Evolutionary conservation across 805 yeast genomes (phyloP).

Genomic region (Allodekkera sacchari): DNA sequence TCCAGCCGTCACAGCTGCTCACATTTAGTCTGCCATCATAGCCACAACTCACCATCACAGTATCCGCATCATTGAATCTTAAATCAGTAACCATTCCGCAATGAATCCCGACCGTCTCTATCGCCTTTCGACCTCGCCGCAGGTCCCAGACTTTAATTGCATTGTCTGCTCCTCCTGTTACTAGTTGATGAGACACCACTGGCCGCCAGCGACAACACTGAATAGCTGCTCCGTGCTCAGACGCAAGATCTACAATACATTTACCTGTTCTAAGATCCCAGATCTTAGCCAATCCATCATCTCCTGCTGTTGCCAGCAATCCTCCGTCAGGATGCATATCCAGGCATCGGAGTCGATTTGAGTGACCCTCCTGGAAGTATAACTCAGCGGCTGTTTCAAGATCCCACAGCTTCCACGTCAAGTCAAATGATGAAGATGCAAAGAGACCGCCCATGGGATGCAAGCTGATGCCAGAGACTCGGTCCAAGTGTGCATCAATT

Average conservation of each 20-base stretch:
- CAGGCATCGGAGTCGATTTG: conserved; percentile 57
- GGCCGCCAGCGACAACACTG: conserved; percentile 63
- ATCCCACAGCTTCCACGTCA: conserved; percentile 90
- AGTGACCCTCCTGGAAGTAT: conserved; percentile 78
- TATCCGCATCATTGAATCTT: conserved; percentile 35
- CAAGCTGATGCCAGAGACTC: conserved; percentile 53
- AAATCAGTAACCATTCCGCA: conserved; percentile 62
- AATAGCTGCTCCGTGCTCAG: conserved; percentile 66
- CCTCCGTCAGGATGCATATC: conserved; percentile 73
- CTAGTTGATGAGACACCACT: conserved; percentile 63
- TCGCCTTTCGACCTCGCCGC: conserved; percentile 30
- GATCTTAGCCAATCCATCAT: conserved; percentile 61
- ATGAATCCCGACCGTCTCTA: conserved; percentile 57
- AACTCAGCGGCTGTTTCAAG: conserved; percentile 39
- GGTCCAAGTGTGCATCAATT: conserved; percentile 30
- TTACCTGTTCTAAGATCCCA: conserved; percentile 88
- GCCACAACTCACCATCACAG: conserved; percentile 49
- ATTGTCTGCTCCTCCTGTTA: conserved; percentile 82
- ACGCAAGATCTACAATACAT: conserved; percentile 38
- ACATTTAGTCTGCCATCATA: conserved; percentile 63
- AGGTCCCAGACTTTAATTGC: conserved; percentile 81
- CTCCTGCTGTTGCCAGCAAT: conserved; percentile 65
- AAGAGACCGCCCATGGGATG: conserved; percentile 56
- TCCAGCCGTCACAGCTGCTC: conserved; percentile 70
- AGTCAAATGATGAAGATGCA: conserved; percentile 72